These are phyloP conservation scores for Cytospora mali DNA, from an alignment of 2,329 filamentous ascomycete genomes.

Conservation along the genomic window DNA sequence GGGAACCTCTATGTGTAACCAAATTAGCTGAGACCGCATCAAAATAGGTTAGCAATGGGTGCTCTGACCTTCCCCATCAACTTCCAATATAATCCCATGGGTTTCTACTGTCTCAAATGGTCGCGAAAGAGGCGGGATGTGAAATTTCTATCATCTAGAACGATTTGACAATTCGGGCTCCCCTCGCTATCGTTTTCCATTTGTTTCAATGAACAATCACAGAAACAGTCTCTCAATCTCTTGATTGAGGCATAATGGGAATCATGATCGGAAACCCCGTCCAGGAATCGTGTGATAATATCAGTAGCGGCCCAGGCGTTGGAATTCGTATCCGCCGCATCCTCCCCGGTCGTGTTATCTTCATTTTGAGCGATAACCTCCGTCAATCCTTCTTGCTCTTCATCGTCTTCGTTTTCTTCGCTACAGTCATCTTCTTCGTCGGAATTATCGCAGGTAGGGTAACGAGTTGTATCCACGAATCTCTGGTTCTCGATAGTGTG, in stretches of 20 bases:
- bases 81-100: not conserved
- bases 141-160: constrained; percentile 15
- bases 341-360: not conserved
- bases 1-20: not conserved
- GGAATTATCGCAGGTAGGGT: too few species aligned
- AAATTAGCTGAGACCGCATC: not conserved
- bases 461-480: not conserved
- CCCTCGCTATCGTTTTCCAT: not conserved
- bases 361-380: not conserved
- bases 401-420: not conserved
- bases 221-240: not conserved
- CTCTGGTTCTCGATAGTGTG: not conserved
- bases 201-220: not conserved
- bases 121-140: not conserved
- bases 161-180: not conserved
- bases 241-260: not conserved
- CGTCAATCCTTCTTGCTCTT: not conserved
- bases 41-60: fast-evolving
- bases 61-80: not conserved
- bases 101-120: not conserved
- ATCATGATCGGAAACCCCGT: constrained; percentile 2
- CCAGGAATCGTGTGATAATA: not conserved
- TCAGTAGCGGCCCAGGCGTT: not conserved
- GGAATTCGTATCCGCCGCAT: not conserved
- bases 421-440: not conserved